A percentile compares a stretch with the other conserved stretches of the same genome.
Evolutionary conservation across 768 basidiomycete species (phyloP).

Genomic region (Tricholoma saponaceum): DNA sequence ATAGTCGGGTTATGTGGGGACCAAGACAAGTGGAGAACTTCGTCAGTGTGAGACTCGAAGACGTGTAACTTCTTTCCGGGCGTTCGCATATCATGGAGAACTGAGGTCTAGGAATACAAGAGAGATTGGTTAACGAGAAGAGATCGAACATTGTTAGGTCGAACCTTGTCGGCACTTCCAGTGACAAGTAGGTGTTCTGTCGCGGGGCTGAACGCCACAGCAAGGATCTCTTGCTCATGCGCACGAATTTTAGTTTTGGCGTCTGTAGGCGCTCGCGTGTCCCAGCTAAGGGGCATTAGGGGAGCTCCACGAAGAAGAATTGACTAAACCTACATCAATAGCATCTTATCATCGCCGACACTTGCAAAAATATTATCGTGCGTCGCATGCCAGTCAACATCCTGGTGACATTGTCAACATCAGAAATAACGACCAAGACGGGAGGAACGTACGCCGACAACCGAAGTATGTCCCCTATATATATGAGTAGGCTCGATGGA

Average conservation of each 20-base stretch:
- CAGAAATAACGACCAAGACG: background rate
- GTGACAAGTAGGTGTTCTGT: slow-evolving; percentile 79
- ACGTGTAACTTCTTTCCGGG: slow-evolving; percentile 78
- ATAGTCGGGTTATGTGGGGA: slow-evolving; percentile 90
- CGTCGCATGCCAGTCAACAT: slow-evolving; percentile 92
- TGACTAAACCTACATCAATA: slow-evolving; percentile 74
- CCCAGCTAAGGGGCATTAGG: slow-evolving; percentile 63
- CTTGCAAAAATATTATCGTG: slow-evolving; percentile 87
- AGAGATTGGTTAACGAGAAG: background rate
- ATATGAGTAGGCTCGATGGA: slow-evolving; percentile 81
- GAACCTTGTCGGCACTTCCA: slow-evolving; percentile 90
- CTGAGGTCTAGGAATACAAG: slow-evolving; percentile 57
- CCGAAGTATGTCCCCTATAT: slow-evolving; percentile 85
- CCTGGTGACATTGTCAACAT: slow-evolving; percentile 41
- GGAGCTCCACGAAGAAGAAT: background rate
- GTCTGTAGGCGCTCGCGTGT: slow-evolving; percentile 71
- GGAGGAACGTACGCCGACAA: slow-evolving; percentile 73
- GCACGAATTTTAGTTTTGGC: slow-evolving; percentile 74
- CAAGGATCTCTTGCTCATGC: slow-evolving; percentile 87
- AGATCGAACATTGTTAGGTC: background rate
- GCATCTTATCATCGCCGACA: slow-evolving; percentile 92
- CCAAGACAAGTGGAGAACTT: slow-evolving; percentile 93
- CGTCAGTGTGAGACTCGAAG: slow-evolving; percentile 92
- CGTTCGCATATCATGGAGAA: slow-evolving; percentile 81
- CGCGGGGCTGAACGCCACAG: slow-evolving; percentile 87